Percentiles rank a stretch among this genome's conserved stretches.
phyloP scores from a whole-genome alignment of 306 rosid genomes.

The Benincasa hispida region DNA sequence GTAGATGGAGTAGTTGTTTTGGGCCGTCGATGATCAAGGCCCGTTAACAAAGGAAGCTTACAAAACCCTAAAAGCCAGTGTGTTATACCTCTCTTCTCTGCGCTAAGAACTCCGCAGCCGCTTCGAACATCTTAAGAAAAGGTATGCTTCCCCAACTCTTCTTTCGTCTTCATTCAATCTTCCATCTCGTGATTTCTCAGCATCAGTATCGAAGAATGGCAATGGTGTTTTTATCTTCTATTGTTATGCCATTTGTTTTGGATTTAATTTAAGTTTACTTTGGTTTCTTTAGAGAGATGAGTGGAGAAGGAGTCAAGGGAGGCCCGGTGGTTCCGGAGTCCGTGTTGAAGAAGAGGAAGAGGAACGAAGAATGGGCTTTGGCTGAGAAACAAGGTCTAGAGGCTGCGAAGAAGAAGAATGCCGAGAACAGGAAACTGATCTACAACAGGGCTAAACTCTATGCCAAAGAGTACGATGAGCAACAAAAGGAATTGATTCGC shows the following conservation, averaged over 20 bases:
- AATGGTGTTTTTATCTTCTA: background rate
- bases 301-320: slow-evolving; percentile 29
- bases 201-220: background rate
- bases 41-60: background rate
- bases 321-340: slow-evolving; percentile 55
- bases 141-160: background rate
- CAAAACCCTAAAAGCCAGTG: background rate
- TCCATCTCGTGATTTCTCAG: background rate
- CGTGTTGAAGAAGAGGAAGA: slow-evolving; percentile 66
- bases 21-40: background rate
- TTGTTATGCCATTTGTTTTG: background rate
- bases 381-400: slow-evolving; percentile 38
- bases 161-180: background rate
- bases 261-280: background rate
- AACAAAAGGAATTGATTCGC: slow-evolving; percentile 55
- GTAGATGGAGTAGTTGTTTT: background rate
- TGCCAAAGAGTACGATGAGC: slow-evolving; percentile 37
- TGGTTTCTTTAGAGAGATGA: slow-evolving; percentile 30
- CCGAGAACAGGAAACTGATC: slow-evolving; percentile 52
- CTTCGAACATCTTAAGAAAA: background rate
- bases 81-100: too few species aligned
- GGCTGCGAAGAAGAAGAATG: slow-evolving; percentile 50
- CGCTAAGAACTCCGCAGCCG: background rate
- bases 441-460: slow-evolving; percentile 60
- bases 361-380: slow-evolving; percentile 73